Conservation (phyloP, 306 rosid species). For the Malus domestica region ASM211411v1 NC_041795.1:34760001-34760500, state of each 20-base stretch:
- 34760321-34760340: rapidly evolving
- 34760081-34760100: neutral
- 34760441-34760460: too few relatives aligned
- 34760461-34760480: neutral
- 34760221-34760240: neutral
- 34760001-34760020: rapidly evolving
- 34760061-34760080: neutral
- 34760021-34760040: too few relatives aligned
- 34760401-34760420: too few relatives aligned
- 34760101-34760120: conserved; percentile 2
- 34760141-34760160: neutral
- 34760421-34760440: too few relatives aligned
- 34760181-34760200: neutral
- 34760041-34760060: rapidly evolving
- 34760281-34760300: rapidly evolving
- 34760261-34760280: too few relatives aligned
- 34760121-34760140: neutral
- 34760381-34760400: rapidly evolving
- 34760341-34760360: too few relatives aligned
- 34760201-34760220: neutral
- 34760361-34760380: too few relatives aligned
- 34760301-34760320: rapidly evolving
- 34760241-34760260: neutral
- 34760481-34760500: too few relatives aligned
- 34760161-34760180: neutral